phyloP scores from a whole-genome alignment of 2,329 filamentous ascomycete genomes.

The Paramyrothecium sp. region DNA sequence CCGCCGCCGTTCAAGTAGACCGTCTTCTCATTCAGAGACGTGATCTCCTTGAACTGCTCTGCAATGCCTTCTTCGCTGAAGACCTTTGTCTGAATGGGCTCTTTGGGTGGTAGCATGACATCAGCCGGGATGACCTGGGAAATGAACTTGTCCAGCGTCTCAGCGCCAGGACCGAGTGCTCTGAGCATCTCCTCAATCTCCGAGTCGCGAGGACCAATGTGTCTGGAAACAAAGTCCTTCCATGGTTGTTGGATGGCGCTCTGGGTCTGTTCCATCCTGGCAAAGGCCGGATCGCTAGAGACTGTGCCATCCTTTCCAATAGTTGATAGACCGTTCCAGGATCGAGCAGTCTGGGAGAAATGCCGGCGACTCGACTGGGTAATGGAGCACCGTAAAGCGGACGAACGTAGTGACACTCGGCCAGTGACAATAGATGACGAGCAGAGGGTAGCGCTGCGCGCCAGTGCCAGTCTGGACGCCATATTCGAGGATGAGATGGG shows the following conservation, averaged over 20 bases:
- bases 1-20: constrained; percentile 81
- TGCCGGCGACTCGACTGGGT: not conserved
- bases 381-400: not conserved
- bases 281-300: not conserved
- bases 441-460: constrained; percentile 17
- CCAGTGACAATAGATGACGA: constrained; percentile 9
- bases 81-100: constrained; percentile 48
- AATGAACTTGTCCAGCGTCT: constrained; percentile 78
- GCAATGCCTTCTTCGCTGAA: constrained; percentile 36
- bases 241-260: constrained; percentile 17
- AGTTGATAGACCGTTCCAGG: not conserved
- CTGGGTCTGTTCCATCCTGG: constrained; percentile 16
- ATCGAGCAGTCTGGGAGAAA: not conserved
- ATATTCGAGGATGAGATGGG: constrained; percentile 10
- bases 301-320: not conserved
- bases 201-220: constrained; percentile 78
- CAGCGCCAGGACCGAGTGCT: constrained; percentile 70
- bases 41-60: constrained; percentile 35
- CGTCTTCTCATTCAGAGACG: constrained; percentile 31
- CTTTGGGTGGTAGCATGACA: constrained; percentile 51
- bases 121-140: constrained; percentile 78
- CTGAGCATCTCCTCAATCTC: constrained; percentile 78
- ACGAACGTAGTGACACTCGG: not conserved
- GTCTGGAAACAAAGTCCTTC: constrained; percentile 67
- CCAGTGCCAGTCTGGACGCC: constrained; percentile 22